Evolutionary conservation across 495 filamentous ascomycete species (phyloP).

Genomic region (Letharia lupina): DNA sequence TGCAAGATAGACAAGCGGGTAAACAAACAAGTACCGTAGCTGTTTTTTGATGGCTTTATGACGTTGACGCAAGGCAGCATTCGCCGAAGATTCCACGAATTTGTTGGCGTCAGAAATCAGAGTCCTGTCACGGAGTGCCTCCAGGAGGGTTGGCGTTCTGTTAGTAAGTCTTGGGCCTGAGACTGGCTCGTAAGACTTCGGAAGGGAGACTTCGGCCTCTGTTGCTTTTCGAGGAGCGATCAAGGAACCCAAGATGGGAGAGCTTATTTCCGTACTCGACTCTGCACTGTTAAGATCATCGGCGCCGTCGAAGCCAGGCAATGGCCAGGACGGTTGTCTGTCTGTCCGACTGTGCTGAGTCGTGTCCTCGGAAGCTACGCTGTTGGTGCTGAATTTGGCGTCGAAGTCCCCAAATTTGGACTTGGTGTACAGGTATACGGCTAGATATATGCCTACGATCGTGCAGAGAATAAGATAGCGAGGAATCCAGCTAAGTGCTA

Average conservation of each 20-base stretch:
- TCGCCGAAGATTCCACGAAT: not conserved
- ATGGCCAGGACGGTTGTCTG: not conserved
- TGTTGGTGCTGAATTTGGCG: slow-evolving; percentile 20
- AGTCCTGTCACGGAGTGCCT: slow-evolving; percentile 8
- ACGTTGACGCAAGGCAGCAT: slow-evolving; percentile 20
- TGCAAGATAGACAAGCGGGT: slow-evolving; percentile 60
- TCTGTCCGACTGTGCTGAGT: not conserved
- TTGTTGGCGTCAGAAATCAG: slow-evolving; percentile 1
- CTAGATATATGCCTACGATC: slow-evolving; percentile 53
- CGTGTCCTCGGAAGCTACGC: not conserved
- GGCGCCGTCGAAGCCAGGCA: not conserved
- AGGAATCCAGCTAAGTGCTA: slow-evolving; percentile 61
- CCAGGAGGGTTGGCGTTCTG: slow-evolving; percentile 7
- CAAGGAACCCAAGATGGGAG: not conserved
- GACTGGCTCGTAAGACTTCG: not conserved
- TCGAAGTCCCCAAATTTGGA: slow-evolving; percentile 33
- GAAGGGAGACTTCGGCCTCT: not conserved
- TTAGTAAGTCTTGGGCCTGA: not conserved
- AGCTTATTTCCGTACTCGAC: not conserved
- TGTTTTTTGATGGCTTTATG: slow-evolving; percentile 52
- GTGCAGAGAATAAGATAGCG: slow-evolving; percentile 58
- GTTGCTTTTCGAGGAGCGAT: not conserved
- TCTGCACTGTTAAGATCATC: not conserved
- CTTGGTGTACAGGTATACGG: slow-evolving; percentile 60
- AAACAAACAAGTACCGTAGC: slow-evolving; percentile 60